Conservation (phyloP, 148 eudicot species). For the Gaultheria prostrata region DNA sequence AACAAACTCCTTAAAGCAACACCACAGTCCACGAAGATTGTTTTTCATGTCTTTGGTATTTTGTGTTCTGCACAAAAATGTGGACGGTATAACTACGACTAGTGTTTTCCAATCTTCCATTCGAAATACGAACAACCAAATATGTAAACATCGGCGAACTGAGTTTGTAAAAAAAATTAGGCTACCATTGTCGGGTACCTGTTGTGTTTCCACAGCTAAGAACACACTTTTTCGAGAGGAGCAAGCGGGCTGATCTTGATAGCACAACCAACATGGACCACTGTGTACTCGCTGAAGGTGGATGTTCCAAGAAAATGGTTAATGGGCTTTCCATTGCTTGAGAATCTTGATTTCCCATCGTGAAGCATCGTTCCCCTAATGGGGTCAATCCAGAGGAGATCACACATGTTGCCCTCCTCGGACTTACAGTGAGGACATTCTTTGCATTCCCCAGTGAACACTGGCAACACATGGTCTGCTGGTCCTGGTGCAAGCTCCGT, state of each 20-base stretch:
- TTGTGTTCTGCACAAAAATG: too few relatives aligned
- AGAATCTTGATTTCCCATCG: conserved; percentile 37
- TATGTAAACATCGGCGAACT: not conserved
- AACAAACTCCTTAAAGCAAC: too few relatives aligned
- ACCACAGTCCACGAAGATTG: too few relatives aligned
- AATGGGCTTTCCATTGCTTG: conserved; percentile 31
- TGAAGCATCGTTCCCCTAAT: conserved; percentile 34
- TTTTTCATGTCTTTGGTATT: too few relatives aligned
- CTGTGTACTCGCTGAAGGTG: conserved; percentile 42
- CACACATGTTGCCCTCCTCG: conserved; percentile 37
- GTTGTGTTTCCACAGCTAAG: conserved; percentile 45
- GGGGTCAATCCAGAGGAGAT: conserved; percentile 26
- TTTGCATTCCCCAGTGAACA: conserved; percentile 36
- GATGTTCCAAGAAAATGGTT: conserved; percentile 37
- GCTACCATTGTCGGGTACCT: conserved; percentile 17
- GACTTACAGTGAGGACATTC: conserved; percentile 42
- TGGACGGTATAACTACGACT: too few relatives aligned
- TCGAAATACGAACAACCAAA: too few relatives aligned
- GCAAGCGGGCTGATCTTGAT: conserved; percentile 30
- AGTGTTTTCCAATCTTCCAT: too few relatives aligned
- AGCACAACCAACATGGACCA: conserved; percentile 32
- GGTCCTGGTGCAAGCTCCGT: conserved; percentile 36
- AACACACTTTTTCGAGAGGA: conserved; percentile 36
- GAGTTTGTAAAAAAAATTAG: too few relatives aligned
- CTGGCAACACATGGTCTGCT: conserved; percentile 42